phyloP scores from a whole-genome alignment of 2,329 filamentous ascomycete genomes.

The Amesomyces nigricolor region DNA sequence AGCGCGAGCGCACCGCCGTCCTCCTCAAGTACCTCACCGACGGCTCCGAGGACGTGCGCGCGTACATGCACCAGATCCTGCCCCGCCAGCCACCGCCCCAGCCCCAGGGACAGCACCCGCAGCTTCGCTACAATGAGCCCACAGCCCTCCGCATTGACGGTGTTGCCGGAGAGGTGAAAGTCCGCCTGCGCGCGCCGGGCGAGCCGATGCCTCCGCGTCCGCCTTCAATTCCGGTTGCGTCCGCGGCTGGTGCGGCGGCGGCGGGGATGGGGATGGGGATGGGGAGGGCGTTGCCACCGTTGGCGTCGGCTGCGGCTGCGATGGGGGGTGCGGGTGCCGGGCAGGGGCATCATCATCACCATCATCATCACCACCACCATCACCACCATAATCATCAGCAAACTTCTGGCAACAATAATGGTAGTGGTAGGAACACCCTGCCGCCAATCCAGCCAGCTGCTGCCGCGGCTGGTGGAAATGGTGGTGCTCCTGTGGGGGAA shows the following conservation, averaged over 20 bases:
- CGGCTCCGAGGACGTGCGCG: constrained; percentile 66
- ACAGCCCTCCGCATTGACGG: constrained; percentile 50
- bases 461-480: background rate
- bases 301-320: background rate
- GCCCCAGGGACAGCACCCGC: constrained; percentile 20
- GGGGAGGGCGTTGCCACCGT: constrained; percentile 1
- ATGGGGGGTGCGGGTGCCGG: background rate
- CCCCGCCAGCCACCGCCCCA: constrained; percentile 35
- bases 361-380: background rate
- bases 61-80: constrained; percentile 62
- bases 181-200: constrained; percentile 40
- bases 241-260: background rate
- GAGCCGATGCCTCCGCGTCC: background rate
- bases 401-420: background rate
- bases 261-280: background rate
- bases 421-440: constrained; percentile 12
- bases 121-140: constrained; percentile 18
- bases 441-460: constrained; percentile 18
- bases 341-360: background rate
- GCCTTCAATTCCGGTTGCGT: background rate
- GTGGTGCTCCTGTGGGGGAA: background rate
- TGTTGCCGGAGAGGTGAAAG: constrained; percentile 51
- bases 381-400: background rate
- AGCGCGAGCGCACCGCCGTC: constrained; percentile 84
- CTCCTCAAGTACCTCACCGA: constrained; percentile 80